phyloP scores from a whole-genome alignment of 2,329 filamentous ascomycete species.

The Alternaria sp. region DNA sequence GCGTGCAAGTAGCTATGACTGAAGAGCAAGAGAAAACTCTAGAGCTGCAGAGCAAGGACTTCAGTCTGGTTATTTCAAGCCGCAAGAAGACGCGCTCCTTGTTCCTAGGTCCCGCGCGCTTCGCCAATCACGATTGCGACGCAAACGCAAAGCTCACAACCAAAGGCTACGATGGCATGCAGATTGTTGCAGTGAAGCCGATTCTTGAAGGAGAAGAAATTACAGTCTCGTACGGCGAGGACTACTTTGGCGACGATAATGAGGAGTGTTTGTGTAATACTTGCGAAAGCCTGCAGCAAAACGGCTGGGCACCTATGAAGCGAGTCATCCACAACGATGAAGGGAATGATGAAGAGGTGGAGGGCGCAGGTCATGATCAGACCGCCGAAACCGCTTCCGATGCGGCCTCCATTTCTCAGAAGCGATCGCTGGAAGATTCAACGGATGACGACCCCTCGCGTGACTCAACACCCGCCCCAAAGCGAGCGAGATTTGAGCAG shows the following conservation, averaged over 20 bases:
- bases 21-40: conserved; percentile 86
- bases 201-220: conserved; percentile 93
- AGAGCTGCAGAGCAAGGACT: conserved; percentile 84
- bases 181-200: conserved; percentile 81
- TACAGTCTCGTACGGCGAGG: conserved; percentile 93
- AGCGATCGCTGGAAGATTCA: conserved; percentile 37
- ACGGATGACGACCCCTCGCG: conserved; percentile 15
- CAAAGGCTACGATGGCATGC: conserved; percentile 83
- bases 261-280: conserved; percentile 92
- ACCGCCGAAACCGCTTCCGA: neutral
- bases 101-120: conserved; percentile 93
- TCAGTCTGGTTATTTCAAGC: conserved; percentile 94
- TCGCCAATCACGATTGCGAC: conserved; percentile 96
- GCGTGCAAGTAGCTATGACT: conserved; percentile 91
- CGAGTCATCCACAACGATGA: conserved; percentile 44
- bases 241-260: conserved; percentile 94
- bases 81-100: conserved; percentile 88
- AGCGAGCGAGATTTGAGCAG: conserved; percentile 20
- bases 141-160: conserved; percentile 90
- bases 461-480: conserved; percentile 21
- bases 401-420: conserved; percentile 21
- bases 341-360: conserved; percentile 21
- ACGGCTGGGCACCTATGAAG: conserved; percentile 75
- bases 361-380: conserved; percentile 8
- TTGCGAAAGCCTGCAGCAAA: conserved; percentile 76